A percentile compares a stretch with the other conserved stretches of the same genome.
Conservation (phyloP, 2,329 filamentous ascomycete genomes). For the Fusarium illudens region DNA sequence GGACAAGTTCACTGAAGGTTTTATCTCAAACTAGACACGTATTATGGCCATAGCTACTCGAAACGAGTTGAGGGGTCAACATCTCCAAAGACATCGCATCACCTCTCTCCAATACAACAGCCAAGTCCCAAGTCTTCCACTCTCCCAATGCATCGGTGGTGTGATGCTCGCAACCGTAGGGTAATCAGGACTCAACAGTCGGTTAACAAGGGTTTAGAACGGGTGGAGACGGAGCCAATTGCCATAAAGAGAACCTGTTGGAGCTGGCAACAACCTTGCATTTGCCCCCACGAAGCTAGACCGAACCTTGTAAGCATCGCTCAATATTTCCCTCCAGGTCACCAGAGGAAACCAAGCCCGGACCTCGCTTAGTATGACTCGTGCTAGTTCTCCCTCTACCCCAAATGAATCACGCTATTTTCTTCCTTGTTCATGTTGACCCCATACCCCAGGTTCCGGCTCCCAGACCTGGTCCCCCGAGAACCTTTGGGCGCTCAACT, state of each 20-base stretch:
- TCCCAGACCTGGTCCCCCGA: constrained; percentile 13
- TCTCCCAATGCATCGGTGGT: not conserved
- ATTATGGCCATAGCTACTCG: too few species aligned
- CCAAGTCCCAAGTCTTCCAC: too few species aligned
- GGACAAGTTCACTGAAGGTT: too few species aligned
- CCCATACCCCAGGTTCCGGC: constrained; percentile 13
- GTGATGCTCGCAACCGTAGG: not conserved
- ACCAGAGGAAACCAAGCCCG: not conserved
- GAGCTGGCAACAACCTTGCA: not conserved
- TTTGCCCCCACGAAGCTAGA: not conserved
- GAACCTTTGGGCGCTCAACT: not conserved
- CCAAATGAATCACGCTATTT: not conserved
- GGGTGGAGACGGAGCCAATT: not conserved
- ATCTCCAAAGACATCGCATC: too few species aligned
- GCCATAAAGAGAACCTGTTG: not conserved
- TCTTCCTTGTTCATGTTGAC: not conserved
- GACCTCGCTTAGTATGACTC: not conserved
- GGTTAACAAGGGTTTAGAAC: not conserved
- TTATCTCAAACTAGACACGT: too few species aligned
- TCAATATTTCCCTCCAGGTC: not conserved
- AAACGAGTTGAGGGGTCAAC: too few species aligned
- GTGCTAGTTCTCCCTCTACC: not conserved
- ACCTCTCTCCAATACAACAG: not conserved
- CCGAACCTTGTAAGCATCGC: not conserved
- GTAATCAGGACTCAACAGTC: not conserved